phyloP scores from a whole-genome alignment of 495 filamentous ascomycete genomes.

The Aspergillus kassunensis region DNA sequence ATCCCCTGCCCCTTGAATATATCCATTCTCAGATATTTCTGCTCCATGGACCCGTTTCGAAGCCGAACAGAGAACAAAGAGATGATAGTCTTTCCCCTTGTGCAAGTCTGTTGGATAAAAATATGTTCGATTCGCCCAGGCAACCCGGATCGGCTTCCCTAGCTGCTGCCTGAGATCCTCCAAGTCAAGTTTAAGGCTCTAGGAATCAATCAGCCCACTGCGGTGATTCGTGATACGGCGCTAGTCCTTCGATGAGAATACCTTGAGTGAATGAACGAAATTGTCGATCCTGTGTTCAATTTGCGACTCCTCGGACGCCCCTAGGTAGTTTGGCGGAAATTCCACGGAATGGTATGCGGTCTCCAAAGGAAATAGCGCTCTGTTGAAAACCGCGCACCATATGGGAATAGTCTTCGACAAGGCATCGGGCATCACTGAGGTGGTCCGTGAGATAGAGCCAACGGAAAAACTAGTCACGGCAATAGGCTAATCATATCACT shows the following conservation, averaged over 20 bases:
- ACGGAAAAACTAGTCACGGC: slow-evolving; percentile 9
- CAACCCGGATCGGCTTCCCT: slow-evolving; percentile 36
- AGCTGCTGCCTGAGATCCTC: slow-evolving; percentile 33
- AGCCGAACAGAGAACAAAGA: slow-evolving; percentile 75
- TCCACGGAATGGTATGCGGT: slow-evolving; percentile 48
- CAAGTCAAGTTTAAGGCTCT: slow-evolving; percentile 51
- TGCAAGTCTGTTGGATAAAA: slow-evolving; percentile 38
- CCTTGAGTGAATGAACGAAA: slow-evolving; percentile 62
- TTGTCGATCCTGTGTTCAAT: slow-evolving; percentile 63
- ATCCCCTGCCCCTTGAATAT: slow-evolving; percentile 93
- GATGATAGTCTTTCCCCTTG: slow-evolving; percentile 44
- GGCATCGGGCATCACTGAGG: slow-evolving; percentile 82
- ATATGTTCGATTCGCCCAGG: slow-evolving; percentile 42
- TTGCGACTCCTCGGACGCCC: slow-evolving; percentile 71
- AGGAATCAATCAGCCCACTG: slow-evolving; percentile 13
- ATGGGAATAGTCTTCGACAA: slow-evolving; percentile 90
- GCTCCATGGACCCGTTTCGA: slow-evolving; percentile 63
- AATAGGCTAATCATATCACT: slow-evolving; percentile 23
- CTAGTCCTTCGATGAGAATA: slow-evolving; percentile 18
- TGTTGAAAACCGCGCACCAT: slow-evolving; percentile 85
- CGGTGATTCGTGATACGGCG: not conserved
- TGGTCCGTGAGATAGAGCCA: slow-evolving; percentile 16
- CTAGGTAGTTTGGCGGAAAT: slow-evolving; percentile 64
- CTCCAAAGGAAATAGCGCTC: slow-evolving; percentile 64
- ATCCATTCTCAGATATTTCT: slow-evolving; percentile 67